A percentile compares a stretch with the other conserved stretches of the same genome.
Conservation (phyloP, 116 monocot genomes). For the Iris pallida region DNA sequence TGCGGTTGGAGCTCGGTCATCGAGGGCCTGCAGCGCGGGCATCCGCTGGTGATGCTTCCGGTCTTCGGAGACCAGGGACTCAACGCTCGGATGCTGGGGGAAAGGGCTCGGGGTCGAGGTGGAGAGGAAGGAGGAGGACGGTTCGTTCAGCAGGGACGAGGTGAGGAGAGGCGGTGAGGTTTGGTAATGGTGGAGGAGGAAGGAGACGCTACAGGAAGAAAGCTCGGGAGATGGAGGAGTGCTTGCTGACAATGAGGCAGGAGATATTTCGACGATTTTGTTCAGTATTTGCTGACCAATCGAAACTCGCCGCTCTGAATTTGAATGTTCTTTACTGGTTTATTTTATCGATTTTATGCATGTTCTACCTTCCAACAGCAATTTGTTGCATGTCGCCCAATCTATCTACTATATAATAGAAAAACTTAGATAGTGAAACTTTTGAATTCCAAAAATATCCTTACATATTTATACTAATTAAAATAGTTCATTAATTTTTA, state of each 20-base stretch:
- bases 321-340: too few relatives aligned
- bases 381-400: too few relatives aligned
- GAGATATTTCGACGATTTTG: neutral
- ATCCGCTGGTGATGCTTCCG: slow-evolving; percentile 18
- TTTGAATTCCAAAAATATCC: too few relatives aligned
- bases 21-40: slow-evolving; percentile 23
- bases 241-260: neutral
- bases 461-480: too few relatives aligned
- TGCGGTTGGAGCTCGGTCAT: slow-evolving; percentile 39
- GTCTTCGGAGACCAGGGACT: slow-evolving; percentile 33
- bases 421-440: too few relatives aligned
- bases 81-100: slow-evolving; percentile 18
- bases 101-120: slow-evolving; percentile 28
- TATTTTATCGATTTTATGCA: too few relatives aligned
- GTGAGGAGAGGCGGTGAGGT: slow-evolving; percentile 24
- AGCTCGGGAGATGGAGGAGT: slow-evolving; percentile 3
- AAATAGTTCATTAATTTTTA: too few relatives aligned
- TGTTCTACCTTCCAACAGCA: too few relatives aligned
- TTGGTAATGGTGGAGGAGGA: slow-evolving; percentile 25
- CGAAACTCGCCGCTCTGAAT: too few relatives aligned
- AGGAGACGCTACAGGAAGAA: slow-evolving; percentile 8
- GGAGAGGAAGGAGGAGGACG: slow-evolving; percentile 29
- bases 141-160: slow-evolving; percentile 18
- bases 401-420: too few relatives aligned
- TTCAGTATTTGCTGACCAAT: neutral